These are phyloP conservation scores for Bipolaris bicolor DNA, from an alignment of 2,329 filamentous ascomycete species.

Conservation along the genomic window DNA sequence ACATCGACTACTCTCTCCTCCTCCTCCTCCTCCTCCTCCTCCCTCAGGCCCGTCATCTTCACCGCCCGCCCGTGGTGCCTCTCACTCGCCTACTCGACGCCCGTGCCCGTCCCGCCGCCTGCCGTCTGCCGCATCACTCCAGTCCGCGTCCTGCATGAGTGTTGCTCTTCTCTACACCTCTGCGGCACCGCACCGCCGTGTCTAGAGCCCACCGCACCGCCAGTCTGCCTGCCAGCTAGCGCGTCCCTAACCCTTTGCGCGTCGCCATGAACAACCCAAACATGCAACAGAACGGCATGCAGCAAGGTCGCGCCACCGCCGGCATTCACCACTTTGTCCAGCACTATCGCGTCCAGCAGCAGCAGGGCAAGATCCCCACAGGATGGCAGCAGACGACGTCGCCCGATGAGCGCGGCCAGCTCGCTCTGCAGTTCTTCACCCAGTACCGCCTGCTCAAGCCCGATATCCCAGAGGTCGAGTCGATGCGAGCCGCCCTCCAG, in stretches of 20 bases:
- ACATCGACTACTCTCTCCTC: neutral
- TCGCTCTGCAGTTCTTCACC: slow-evolving; percentile 44
- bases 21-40: neutral
- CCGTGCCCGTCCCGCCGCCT: neutral
- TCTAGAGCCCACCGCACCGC: slow-evolving; percentile 9
- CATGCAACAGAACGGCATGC: slow-evolving; percentile 31
- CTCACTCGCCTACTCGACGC: slow-evolving; percentile 8
- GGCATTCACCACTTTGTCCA: slow-evolving; percentile 34
- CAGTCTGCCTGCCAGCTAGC: slow-evolving; percentile 10
- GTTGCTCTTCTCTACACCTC: slow-evolving; percentile 16
- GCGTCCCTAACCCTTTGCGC: slow-evolving; percentile 8
- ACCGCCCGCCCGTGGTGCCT: neutral
- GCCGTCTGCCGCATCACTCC: neutral
- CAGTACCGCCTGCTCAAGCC: slow-evolving; percentile 43
- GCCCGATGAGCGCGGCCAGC: slow-evolving; percentile 41
- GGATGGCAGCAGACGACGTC: slow-evolving; percentile 43
- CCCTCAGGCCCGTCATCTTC: slow-evolving; percentile 2
- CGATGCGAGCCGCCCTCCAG: slow-evolving; percentile 35
- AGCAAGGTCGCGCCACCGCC: slow-evolving; percentile 22
- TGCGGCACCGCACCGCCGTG: slow-evolving; percentile 30
- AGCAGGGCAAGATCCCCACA: slow-evolving; percentile 35
- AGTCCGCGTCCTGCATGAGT: slow-evolving; percentile 28
- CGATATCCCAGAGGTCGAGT: slow-evolving; percentile 36
- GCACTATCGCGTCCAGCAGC: slow-evolving; percentile 36
- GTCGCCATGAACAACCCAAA: slow-evolving; percentile 45